These are phyloP conservation scores for Amanita molliuscula DNA, from an alignment of 768 basidiomycete species.

Conservation along the genomic window DNA sequence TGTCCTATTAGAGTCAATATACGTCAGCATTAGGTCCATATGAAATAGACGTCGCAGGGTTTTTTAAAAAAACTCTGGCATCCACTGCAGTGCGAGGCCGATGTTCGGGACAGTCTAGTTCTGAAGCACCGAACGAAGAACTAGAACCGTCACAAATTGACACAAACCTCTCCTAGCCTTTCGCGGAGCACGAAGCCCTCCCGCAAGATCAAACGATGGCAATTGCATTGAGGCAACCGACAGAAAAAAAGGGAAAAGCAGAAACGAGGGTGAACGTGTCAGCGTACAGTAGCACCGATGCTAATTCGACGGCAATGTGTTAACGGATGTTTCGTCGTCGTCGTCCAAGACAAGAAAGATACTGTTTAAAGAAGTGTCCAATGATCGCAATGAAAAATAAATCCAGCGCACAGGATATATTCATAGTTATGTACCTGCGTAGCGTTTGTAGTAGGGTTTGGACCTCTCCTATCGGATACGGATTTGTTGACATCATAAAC, in stretches of 20 bases:
- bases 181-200: too few relatives aligned
- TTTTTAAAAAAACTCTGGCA: too few relatives aligned
- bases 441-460: conserved; percentile 18
- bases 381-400: conserved; percentile 37
- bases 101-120: too few relatives aligned
- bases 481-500: conserved; percentile 68
- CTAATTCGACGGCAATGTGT: neutral
- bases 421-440: conserved; percentile 45
- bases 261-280: conserved; percentile 54
- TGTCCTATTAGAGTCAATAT: too few relatives aligned
- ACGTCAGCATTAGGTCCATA: too few relatives aligned
- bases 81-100: too few relatives aligned
- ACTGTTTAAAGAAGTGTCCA: conserved; percentile 79
- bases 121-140: too few relatives aligned
- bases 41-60: too few relatives aligned
- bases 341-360: conserved; percentile 82
- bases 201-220: too few relatives aligned
- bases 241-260: conserved; percentile 84
- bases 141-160: too few relatives aligned
- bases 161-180: too few relatives aligned
- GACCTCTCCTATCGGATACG: conserved; percentile 26
- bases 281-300: too few relatives aligned
- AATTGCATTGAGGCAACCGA: conserved; percentile 15
- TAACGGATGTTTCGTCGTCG: neutral
- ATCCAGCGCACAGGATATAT: conserved; percentile 56